phyloP scores from a whole-genome alignment of 345 rosid species.

The Populus davidiana region DNA sequence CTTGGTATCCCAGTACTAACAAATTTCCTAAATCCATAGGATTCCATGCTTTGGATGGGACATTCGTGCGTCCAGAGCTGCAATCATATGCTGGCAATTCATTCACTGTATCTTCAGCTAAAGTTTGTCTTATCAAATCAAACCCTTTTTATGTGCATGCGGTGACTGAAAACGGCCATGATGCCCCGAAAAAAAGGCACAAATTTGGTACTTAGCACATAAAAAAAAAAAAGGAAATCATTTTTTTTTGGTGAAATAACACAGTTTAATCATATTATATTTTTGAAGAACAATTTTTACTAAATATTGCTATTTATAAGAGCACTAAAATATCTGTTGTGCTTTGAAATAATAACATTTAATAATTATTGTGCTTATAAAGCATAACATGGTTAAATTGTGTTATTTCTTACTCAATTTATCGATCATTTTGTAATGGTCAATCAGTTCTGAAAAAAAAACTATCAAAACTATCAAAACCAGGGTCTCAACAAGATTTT shows the following conservation, averaged over 20 bases:
- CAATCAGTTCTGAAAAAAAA: too few relatives aligned
- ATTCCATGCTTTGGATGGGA: not conserved
- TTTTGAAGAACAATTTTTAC: fast-evolving
- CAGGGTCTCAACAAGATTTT: fast-evolving
- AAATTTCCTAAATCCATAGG: not conserved
- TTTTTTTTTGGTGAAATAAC: too few relatives aligned
- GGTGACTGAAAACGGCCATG: not conserved
- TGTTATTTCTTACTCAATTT: too few relatives aligned
- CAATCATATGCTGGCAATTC: not conserved
- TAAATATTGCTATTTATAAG: too few relatives aligned
- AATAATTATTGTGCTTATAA: fast-evolving
- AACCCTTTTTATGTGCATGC: not conserved
- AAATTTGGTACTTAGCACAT: too few relatives aligned
- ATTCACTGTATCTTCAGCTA: not conserved
- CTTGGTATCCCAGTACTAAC: too few relatives aligned
- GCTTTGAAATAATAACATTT: too few relatives aligned
- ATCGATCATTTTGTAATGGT: too few relatives aligned
- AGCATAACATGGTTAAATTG: fast-evolving
- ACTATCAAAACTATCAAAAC: fast-evolving
- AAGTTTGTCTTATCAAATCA: not conserved
- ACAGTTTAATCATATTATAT: fast-evolving
- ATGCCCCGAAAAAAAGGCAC: not conserved
- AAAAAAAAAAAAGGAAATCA: too few relatives aligned
- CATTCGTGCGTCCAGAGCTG: not conserved
- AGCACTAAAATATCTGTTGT: fast-evolving